phyloP scores from a whole-genome alignment of 768 basidiomycete genomes.

The Ephemerocybe angulata region DNA sequence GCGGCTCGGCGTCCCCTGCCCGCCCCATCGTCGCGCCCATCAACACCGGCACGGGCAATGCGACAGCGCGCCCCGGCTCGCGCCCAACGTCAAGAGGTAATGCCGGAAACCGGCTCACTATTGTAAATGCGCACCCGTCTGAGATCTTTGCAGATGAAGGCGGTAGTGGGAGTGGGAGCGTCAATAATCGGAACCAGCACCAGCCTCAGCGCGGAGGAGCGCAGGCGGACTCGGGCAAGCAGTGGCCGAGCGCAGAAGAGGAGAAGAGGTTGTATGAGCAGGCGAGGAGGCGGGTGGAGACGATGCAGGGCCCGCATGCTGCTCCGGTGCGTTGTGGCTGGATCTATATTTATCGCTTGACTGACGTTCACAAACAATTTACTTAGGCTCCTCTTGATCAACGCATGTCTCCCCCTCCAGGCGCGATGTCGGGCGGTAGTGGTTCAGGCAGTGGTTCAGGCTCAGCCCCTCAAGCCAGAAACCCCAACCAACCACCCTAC shows the following conservation, averaged over 20 bases:
- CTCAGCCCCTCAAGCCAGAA: slow-evolving; percentile 3
- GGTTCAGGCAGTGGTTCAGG: slow-evolving; percentile 1
- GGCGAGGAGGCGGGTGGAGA: slow-evolving; percentile 58
- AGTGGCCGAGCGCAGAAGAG: slow-evolving; percentile 55
- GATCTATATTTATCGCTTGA: not conserved
- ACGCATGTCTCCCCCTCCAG: slow-evolving; percentile 16
- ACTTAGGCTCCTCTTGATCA: slow-evolving; percentile 23
- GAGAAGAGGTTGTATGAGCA: slow-evolving; percentile 70
- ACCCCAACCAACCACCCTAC: slow-evolving; percentile 43
- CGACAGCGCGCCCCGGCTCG: not conserved
- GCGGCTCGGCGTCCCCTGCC: not conserved
- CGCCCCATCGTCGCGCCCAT: not conserved
- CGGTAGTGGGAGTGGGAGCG: slow-evolving; percentile 9
- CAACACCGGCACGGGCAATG: not conserved
- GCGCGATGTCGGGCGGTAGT: slow-evolving; percentile 11
- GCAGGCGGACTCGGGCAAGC: slow-evolving; percentile 8
- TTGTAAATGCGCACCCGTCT: slow-evolving; percentile 34
- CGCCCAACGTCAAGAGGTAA: slow-evolving; percentile 7
- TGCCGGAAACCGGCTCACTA: slow-evolving; percentile 33
- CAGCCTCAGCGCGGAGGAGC: slow-evolving; percentile 12
- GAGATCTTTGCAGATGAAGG: slow-evolving; percentile 8
- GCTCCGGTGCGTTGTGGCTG: slow-evolving; percentile 29
- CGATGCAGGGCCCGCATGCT: slow-evolving; percentile 43
- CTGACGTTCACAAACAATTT: not conserved
- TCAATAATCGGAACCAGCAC: slow-evolving; percentile 11